Evolutionary conservation across 2,329 filamentous ascomycete species (phyloP).

Genomic region (Pseudogymnoascus sp.): DNA sequence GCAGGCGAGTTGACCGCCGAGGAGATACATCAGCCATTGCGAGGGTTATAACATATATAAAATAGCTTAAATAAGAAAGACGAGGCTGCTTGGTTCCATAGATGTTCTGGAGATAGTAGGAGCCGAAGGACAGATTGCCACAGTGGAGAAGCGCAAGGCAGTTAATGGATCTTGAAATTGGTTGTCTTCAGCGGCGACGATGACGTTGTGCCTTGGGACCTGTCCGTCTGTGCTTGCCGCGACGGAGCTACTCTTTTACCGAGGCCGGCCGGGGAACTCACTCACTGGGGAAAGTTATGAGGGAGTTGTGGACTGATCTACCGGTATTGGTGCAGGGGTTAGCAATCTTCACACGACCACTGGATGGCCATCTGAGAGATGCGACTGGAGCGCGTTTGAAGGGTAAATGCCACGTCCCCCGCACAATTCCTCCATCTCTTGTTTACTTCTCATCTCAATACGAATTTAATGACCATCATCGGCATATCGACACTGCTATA

Average conservation of each 20-base stretch:
- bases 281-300: not conserved
- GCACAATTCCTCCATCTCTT: not conserved
- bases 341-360: slow-evolving; percentile 1
- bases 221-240: not conserved
- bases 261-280: not conserved
- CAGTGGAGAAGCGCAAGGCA: slow-evolving; percentile 3
- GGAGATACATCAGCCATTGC: slow-evolving; percentile 19
- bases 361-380: not conserved
- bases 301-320: slow-evolving; percentile 4
- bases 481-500: not conserved
- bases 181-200: slow-evolving; percentile 10
- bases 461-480: not conserved
- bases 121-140: slow-evolving; percentile 16
- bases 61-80: slow-evolving; percentile 1
- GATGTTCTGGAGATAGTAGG: slow-evolving; percentile 12
- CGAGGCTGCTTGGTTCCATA: slow-evolving; percentile 9
- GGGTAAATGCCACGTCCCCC: slow-evolving; percentile 1
- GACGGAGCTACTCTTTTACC: not conserved
- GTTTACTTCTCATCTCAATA: not conserved
- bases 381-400: slow-evolving; percentile 7
- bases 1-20: slow-evolving; percentile 23
- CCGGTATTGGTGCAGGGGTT: not conserved
- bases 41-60: slow-evolving; percentile 20
- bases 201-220: slow-evolving; percentile 15
- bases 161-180: slow-evolving; percentile 1